phyloP scores from a whole-genome alignment of 352 stramenopile species.

The Salisapilia sapeloensis region DNA sequence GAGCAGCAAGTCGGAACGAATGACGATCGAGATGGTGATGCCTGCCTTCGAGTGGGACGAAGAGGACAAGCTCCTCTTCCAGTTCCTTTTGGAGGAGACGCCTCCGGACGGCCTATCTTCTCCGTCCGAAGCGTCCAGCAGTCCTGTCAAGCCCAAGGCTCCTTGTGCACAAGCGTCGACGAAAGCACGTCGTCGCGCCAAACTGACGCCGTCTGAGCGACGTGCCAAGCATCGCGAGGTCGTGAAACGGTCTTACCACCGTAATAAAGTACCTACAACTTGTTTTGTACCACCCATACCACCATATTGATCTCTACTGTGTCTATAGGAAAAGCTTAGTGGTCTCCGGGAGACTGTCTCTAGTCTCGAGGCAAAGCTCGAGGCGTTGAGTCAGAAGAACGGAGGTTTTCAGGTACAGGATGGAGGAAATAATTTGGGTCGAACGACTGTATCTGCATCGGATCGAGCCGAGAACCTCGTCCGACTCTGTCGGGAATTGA shows the following conservation, averaged over 20 bases:
- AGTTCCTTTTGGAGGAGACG: constrained; percentile 8
- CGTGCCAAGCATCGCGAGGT: constrained; percentile 47
- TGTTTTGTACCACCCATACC: not conserved
- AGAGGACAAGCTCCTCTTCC: constrained; percentile 10
- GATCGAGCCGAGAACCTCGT: no score
- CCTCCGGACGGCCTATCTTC: not conserved
- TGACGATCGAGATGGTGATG: no score
- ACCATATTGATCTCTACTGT: not conserved
- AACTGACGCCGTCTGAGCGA: constrained; percentile 33
- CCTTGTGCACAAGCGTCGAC: not conserved
- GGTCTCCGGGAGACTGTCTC: constrained; percentile 29
- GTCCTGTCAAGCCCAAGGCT: not conserved
- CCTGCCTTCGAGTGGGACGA: constrained; percentile 8
- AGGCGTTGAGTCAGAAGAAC: no score
- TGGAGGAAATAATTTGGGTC: no score
- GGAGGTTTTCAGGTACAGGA: no score
- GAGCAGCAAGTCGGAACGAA: no score
- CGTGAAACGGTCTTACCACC: constrained; percentile 55
- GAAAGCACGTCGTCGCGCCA: constrained; percentile 6
- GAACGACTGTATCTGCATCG: no score
- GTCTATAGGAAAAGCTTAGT: constrained; percentile 21
- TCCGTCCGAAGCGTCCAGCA: constrained; percentile 1
- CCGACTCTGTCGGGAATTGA: no score
- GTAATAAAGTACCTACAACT: constrained; percentile 28
- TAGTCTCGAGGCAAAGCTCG: constrained; percentile 27